A percentile compares a stretch with the other conserved stretches of the same genome.
Conservation (phyloP, 23 red algal genomes). For the Gracilariopsis chorda region DNA sequence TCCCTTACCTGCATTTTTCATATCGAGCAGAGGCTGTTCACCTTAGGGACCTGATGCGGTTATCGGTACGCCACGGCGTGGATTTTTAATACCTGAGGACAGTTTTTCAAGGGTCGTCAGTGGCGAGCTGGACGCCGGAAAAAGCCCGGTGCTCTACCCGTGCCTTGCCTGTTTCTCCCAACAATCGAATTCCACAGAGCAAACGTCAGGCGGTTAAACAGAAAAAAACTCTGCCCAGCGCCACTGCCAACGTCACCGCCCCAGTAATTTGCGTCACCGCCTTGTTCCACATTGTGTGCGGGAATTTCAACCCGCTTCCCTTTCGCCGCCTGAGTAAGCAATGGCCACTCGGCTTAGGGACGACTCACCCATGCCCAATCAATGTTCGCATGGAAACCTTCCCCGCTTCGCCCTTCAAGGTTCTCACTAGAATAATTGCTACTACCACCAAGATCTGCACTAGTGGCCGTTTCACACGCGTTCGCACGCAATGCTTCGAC, state of each 20-base stretch:
- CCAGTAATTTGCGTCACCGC: constrained; percentile 62
- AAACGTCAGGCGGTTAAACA: constrained; percentile 51
- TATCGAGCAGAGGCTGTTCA: constrained; percentile 29
- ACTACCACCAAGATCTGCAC: constrained; percentile 95
- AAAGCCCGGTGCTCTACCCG: constrained; percentile 58
- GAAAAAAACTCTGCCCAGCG: constrained; percentile 70
- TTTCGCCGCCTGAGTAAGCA: constrained; percentile 56
- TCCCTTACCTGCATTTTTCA: constrained; percentile 6
- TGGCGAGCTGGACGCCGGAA: constrained; percentile 64
- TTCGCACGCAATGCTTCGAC: constrained; percentile 54
- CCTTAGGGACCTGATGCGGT: constrained; percentile 85
- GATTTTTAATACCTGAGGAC: background rate
- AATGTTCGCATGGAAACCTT: constrained; percentile 96
- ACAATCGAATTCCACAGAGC: constrained; percentile 81
- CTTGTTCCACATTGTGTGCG: constrained; percentile 58
- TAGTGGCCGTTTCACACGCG: constrained; percentile 85
- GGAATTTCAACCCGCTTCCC: constrained; percentile 89
- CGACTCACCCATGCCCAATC: constrained; percentile 77
- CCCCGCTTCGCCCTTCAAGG: constrained; percentile 98
- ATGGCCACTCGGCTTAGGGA: constrained; percentile 43
- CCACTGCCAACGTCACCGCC: constrained; percentile 59
- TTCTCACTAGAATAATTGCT: constrained; percentile 95
- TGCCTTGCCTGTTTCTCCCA: constrained; percentile 69
- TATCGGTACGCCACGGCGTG: constrained; percentile 71
- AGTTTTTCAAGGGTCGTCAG: constrained; percentile 75